phyloP scores from a whole-genome alignment of 176 grass and related monocot species.

The Oryza coarctata region DNA sequence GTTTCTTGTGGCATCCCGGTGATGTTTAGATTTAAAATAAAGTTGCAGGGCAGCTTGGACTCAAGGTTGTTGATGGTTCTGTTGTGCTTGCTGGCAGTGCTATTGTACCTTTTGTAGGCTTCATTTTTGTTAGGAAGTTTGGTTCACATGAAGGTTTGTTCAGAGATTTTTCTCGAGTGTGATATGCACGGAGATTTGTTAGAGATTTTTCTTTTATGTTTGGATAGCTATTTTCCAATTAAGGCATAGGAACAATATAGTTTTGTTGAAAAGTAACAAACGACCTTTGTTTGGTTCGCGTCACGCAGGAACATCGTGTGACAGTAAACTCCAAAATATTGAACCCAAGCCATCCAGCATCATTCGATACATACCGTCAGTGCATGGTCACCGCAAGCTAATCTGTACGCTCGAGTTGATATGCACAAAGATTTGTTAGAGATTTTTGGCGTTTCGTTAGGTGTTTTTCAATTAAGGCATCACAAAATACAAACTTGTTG shows the following conservation, averaged over 20 bases:
- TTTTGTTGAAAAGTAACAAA: background rate
- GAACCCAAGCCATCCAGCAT: too few relatives aligned
- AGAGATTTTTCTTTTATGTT: too few relatives aligned
- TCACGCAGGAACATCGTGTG: background rate
- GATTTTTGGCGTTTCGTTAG: too few relatives aligned
- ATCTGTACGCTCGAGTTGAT: background rate
- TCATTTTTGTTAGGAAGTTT: background rate
- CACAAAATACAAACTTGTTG: too few relatives aligned
- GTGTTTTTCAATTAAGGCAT: too few relatives aligned
- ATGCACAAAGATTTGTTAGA: too few relatives aligned
- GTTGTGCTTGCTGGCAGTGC: background rate
- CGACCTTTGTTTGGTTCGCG: too few relatives aligned
- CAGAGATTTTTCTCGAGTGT: too few relatives aligned
- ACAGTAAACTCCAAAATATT: too few relatives aligned
- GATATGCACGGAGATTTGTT: background rate
- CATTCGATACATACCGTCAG: too few relatives aligned
- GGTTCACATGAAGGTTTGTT: too few relatives aligned
- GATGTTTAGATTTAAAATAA: conserved; percentile 26
- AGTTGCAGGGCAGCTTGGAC: background rate
- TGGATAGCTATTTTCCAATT: background rate
- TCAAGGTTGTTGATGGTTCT: background rate
- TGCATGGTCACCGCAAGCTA: too few relatives aligned
- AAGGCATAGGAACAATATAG: background rate
- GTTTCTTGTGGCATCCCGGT: background rate
- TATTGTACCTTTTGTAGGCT: background rate